Evolutionary conservation across 1,284 basidiomycete genomes (phyloP).

Genomic region (Malassezia yamatoensis): DNA sequence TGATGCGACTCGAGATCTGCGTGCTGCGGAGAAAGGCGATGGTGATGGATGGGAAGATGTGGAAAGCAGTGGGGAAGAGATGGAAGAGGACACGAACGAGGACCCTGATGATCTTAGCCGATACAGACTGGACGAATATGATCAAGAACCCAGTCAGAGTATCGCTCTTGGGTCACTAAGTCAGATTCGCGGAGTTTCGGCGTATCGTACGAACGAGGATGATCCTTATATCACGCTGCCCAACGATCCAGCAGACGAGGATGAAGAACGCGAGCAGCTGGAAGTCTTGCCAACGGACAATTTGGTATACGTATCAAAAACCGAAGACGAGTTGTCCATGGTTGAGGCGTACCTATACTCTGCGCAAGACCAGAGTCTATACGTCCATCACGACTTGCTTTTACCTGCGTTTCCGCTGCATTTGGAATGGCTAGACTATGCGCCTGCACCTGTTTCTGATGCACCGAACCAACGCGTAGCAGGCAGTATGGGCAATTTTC

Average conservation of each 20-base stretch:
- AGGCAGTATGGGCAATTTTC: conserved; percentile 65
- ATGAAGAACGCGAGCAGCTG: conserved; percentile 77
- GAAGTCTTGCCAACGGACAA: conserved; percentile 84
- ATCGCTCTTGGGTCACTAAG: conserved; percentile 68
- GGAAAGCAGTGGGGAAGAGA: conserved; percentile 51
- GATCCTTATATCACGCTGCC: conserved; percentile 96
- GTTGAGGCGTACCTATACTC: conserved; percentile 57
- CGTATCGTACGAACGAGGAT: conserved; percentile 80
- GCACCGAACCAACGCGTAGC: conserved; percentile 27
- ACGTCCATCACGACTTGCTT: conserved; percentile 95
- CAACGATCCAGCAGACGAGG: conserved; percentile 58
- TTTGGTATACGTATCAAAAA: conserved; percentile 82
- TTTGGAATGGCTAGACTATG: conserved; percentile 96
- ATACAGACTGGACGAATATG: conserved; percentile 89
- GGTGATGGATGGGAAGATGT: conserved; percentile 55
- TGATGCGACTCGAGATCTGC: conserved; percentile 73
- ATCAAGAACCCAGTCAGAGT: conserved; percentile 63
- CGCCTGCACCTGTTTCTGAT: conserved; percentile 54
- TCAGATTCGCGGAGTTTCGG: conserved; percentile 88
- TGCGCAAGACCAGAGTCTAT: conserved; percentile 58
- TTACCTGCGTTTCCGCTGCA: conserved; percentile 94
- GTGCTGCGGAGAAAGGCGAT: conserved; percentile 49
- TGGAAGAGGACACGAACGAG: conserved; percentile 47
- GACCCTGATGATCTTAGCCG: conserved; percentile 67
- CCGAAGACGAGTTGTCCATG: conserved; percentile 91